Base-by-base conservation (phyloP, 139 green algal species). In the Mychonastes homosphaera region DNA sequence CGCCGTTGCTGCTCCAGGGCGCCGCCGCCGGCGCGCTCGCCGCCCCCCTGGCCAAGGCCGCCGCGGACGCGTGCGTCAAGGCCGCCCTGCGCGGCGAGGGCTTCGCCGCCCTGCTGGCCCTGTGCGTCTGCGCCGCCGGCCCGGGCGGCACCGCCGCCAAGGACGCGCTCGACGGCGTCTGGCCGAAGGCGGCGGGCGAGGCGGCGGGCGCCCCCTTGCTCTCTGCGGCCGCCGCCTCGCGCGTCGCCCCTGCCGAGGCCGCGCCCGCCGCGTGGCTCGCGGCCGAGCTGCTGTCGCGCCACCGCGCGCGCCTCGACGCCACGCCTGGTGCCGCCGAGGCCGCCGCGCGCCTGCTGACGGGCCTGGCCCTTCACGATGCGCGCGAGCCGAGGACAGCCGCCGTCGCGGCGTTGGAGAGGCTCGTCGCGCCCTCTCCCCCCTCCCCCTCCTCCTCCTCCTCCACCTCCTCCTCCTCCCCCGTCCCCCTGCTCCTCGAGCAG, bases 161-260 rank as follows among this genome's bases (percentile, higher is more conserved):
- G 9, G 5, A 35, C 23, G 24, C 21, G 12, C 39, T 48, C 19
- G n/a, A n/a, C n/a, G n/a, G n/a, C n/a, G n/a, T n/a, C n/a, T n/a
- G n/a, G n/a, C n/a, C n/a, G n/a, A n/a, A n/a, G n/a, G n/a, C 53
- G 0, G 29, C 52, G 0, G 65, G 59, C 2, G 38, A 75, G 6
- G 57, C 51, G 28, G 34, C 57, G 28, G 78, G 80, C 45, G 76
- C 67, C 6, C 58, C 65, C 3, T 70, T 91, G 43, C 65, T 91
- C 27, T 41, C 62, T 6, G 46, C 74, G 0, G 48, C 58, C 28
- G 74, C 68, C 7, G 56, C 71, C 1, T 62, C 62, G 35, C 83
- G 79, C 65, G 59, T 87, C 54, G 12, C 80, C 3, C n/a, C 67
- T 2, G 74, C 64, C 4, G 82, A 88, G 2, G 67, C 73, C 0